Base-by-base conservation (phyloP, 192 early-diverging fungal genomes). In the Linnemannia zychae region DNA sequence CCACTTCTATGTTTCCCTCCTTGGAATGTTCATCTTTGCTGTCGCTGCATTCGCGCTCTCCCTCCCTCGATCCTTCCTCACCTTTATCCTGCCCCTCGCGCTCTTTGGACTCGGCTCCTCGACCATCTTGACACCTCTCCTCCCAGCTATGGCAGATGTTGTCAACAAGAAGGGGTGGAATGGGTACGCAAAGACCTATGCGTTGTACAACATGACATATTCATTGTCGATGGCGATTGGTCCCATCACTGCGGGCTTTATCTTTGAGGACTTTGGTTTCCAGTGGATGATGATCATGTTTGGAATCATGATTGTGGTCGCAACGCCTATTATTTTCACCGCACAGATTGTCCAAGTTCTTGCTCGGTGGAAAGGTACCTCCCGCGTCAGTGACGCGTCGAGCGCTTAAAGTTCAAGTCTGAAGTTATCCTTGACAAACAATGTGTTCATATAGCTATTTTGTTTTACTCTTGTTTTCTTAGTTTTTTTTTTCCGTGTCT, bases 151-250 rank as follows among this genome's bases (percentile, higher is more conserved):
- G 92, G 93, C 91, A 37, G 90, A 92, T 31, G 90, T 90, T 53
- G 94, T 94, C 46, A 82, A 91, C 75, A 87, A 92, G 36, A 91
- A 90, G 80, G 94, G 93, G 57, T 90, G 91, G 79, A 88, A 87
- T 44, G 90, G 90, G 33, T 91, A 89, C 71, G 91, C 88, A 53
- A 87, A 88, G 82, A 91, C 93, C 2, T 95, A 95, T 82, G 94
- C 94, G 9, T 81, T 96, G 47, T 95, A 93, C 82, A 96, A 95
- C 81, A 93, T 95, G 82, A 91, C 93, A 0, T 96, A 93, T 63
- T 92, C 93, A 31, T 77, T 92, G n/a, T 93, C 94, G n/a, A 94
- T 95, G 89, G 92, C 95, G 60, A 75, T 93, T 36, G 92, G 94
- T 3, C 95, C 95, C 7, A 93, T 94, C n/a, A 78, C 92, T 60